phyloP scores from a whole-genome alignment of 768 basidiomycete genomes.

The Rossbeevera mucosa region DNA sequence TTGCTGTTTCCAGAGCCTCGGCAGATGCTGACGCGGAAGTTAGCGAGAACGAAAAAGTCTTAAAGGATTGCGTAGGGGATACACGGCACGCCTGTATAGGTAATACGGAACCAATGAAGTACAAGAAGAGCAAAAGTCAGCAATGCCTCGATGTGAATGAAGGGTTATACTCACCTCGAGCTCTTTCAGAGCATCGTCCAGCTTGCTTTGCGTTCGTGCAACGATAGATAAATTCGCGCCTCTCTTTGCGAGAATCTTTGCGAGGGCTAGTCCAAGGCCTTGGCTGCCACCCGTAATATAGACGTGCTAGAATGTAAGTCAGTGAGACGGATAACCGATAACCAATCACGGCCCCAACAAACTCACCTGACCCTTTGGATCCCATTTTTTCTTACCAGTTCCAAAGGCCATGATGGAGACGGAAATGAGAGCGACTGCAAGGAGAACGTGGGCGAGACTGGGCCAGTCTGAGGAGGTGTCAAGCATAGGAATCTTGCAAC shows the following conservation, averaged over 20 bases:
- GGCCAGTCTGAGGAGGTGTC: not conserved
- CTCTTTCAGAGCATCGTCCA: conserved; percentile 54
- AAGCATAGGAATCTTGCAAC: not conserved
- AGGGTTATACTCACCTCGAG: conserved; percentile 53
- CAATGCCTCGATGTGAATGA: not conserved
- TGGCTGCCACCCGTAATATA: conserved; percentile 83
- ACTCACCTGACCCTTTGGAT: conserved; percentile 42
- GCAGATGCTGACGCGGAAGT: conserved; percentile 47
- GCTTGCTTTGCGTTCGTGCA: conserved; percentile 62
- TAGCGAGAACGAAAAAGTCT: conserved; percentile 64
- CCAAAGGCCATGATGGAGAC: conserved; percentile 19
- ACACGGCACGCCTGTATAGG: conserved; percentile 45
- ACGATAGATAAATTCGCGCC: conserved; percentile 87
- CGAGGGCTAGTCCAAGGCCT: conserved; percentile 75
- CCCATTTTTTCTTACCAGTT: conserved; percentile 38
- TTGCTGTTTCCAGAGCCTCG: conserved; percentile 60
- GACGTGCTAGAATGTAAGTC: conserved; percentile 52
- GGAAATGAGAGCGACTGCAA: conserved; percentile 11
- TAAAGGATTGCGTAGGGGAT: conserved; percentile 56
- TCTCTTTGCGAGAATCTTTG: conserved; percentile 54
- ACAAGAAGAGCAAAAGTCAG: not conserved
- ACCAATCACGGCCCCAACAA: too few species aligned
- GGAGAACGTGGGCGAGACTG: not conserved
- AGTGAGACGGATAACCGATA: not conserved
- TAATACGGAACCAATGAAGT: not conserved